phyloP scores from a whole-genome alignment of 2,329 filamentous ascomycete genomes.

The Aureobasidium uvarum region DNA sequence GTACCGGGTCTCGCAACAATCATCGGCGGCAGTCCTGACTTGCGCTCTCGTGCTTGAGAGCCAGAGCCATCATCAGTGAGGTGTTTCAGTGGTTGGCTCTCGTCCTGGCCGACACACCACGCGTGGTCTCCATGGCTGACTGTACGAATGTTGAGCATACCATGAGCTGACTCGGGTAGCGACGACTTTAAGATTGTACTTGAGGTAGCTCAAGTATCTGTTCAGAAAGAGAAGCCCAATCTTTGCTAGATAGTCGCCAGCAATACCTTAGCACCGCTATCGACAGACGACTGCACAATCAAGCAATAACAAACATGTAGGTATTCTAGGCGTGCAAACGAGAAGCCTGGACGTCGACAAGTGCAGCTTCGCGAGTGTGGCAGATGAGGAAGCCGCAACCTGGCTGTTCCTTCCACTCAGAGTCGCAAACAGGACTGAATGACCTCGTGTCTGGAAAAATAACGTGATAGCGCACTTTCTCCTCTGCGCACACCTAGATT shows the following conservation, averaged over 20 bases:
- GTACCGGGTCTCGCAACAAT: not conserved
- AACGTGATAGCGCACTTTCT: not conserved
- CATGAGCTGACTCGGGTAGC: not conserved
- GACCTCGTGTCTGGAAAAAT: not conserved
- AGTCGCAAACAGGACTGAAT: not conserved
- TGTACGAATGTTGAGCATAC: not conserved
- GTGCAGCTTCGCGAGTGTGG: not conserved
- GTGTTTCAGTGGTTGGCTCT: not conserved
- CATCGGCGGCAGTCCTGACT: not conserved
- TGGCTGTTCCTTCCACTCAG: not conserved
- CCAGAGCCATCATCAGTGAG: not conserved
- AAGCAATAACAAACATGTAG: not conserved
- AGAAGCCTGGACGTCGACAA: not conserved
- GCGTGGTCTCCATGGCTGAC: not conserved
- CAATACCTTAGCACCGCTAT: not conserved
- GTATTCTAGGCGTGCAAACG: not conserved
- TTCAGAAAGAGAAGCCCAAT: not conserved
- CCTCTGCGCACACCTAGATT: slow-evolving; percentile 7
- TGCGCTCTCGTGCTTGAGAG: not conserved
- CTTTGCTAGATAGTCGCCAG: not conserved
- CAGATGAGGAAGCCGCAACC: slow-evolving; percentile 4
- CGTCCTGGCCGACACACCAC: not conserved
- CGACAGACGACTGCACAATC: not conserved
- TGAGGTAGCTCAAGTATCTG: not conserved
- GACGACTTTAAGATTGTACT: not conserved